Evolutionary conservation across 73 alveolate species (phyloP).

Genomic region (Paramecium bursaria): DNA sequence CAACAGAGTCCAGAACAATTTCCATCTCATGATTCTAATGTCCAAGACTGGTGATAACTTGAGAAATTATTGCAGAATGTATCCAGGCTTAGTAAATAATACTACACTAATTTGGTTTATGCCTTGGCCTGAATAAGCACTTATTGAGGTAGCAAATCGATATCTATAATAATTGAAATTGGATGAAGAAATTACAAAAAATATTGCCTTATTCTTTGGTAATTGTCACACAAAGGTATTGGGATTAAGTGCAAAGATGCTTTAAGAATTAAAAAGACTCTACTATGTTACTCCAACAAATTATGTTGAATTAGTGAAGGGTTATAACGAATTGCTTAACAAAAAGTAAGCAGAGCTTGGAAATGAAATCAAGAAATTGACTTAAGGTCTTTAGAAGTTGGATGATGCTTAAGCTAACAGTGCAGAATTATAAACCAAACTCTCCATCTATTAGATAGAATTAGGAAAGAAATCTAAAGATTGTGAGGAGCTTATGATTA

Average conservation of each 20-base stretch:
- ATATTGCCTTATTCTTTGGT: slow-evolving; percentile 78
- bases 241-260: slow-evolving; percentile 88
- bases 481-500: slow-evolving; percentile 95
- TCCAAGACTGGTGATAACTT: slow-evolving; percentile 98
- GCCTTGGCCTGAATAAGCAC: slow-evolving; percentile 99
- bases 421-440: slow-evolving; percentile 95
- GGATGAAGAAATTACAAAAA: slow-evolving; percentile 68
- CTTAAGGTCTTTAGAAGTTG: slow-evolving; percentile 98
- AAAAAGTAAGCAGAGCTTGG: slow-evolving; percentile 91
- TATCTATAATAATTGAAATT: slow-evolving; percentile 76
- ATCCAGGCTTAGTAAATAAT: slow-evolving; percentile 99
- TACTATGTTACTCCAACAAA: slow-evolving; percentile 99
- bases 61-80: slow-evolving; percentile 98
- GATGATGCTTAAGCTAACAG: slow-evolving; percentile 97
- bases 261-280: slow-evolving; percentile 96
- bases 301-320: slow-evolving; percentile 97
- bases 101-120: slow-evolving; percentile 98
- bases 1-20: slow-evolving; percentile 95
- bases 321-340: slow-evolving; percentile 86
- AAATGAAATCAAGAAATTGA: slow-evolving; percentile 92
- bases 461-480: slow-evolving; percentile 92
- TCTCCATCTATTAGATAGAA: slow-evolving; percentile 93
- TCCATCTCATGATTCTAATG: slow-evolving; percentile 98
- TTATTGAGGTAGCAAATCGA: slow-evolving; percentile 97
- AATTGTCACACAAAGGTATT: slow-evolving; percentile 80